Conservation (phyloP, 768 basidiomycete genomes). For the Steccherinum ochraceum region DNA sequence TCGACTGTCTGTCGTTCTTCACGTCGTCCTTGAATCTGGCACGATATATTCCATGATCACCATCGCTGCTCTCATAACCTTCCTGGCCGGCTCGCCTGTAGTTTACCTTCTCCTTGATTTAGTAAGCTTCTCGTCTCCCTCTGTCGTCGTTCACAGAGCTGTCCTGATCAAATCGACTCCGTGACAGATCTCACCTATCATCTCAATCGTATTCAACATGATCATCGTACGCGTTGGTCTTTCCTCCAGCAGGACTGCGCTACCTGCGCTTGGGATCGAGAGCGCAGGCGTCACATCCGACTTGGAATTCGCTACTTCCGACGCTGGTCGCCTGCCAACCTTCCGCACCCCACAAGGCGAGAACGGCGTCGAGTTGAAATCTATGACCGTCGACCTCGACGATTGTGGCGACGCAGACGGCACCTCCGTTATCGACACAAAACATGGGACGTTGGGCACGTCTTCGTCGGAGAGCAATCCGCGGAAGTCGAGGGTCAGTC, state of each 20-base stretch:
- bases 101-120: conserved; percentile 31
- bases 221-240: conserved; percentile 34
- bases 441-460: background rate
- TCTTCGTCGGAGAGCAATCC: conserved; percentile 27
- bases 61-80: conserved; percentile 25
- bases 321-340: too few species aligned
- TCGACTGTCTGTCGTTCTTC: conserved; percentile 20
- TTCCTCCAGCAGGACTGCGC: background rate
- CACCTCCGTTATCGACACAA: background rate
- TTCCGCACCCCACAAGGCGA: background rate
- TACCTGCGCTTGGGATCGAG: background rate
- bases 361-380: background rate
- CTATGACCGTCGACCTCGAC: background rate
- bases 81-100: conserved; percentile 20
- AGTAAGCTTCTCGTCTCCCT: conserved; percentile 16
- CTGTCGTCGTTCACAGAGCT: background rate
- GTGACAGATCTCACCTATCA: conserved; percentile 29
- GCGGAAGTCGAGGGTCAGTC: too few species aligned
- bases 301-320: background rate
- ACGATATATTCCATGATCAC: conserved; percentile 31
- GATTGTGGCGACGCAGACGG: background rate
- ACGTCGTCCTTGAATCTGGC: conserved; percentile 31
- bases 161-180: background rate
- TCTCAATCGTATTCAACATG: conserved; percentile 38
- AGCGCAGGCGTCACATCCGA: background rate